Base-by-base conservation (phyloP, 768 basidiomycete genomes). In the Leccinum rimulosum region DNA sequence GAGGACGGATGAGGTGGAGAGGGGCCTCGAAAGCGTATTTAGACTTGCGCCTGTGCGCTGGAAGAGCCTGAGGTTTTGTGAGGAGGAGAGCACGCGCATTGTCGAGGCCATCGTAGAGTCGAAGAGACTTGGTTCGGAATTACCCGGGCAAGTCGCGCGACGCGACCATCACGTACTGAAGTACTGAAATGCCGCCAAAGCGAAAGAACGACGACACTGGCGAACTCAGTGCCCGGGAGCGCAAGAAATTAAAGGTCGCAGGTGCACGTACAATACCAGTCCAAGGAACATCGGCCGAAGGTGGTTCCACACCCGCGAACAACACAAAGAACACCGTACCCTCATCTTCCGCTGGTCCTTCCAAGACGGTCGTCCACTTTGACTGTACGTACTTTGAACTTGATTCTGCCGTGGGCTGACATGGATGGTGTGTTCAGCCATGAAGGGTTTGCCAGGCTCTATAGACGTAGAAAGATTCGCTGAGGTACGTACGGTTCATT, bases 391-490 rank as follows among this genome's bases (percentile, higher is more conserved):
- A 5, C n/a, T 35, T 28, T 22, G 12, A 4, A 27, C 1, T 17
- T 10, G 3, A 25, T 40, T 47, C 2, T 28, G 4, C 27, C 4
- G 12, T n/a, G 9, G 14, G 6, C 9, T 7, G 17, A 50, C 15
- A n/a, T 25, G 14, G 50, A 59, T 30, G 31, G 9, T 59, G 62
- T 52, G 33, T 48, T 10, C 48, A 89, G 88, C 82, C 52, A 75
- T 82, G 71, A 79, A 77, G 48, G 81, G 80, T 8, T 72, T 97
- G 17, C 92, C 93, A 3, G 79, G 81, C 30, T 79, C 86, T 1
- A 80, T 98, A 56, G 90, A 95, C 66, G 88, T 96, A 25, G 95
- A 96, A 69, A 87, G 83, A 68, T 96, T 98, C 71, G 83, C 88
- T 17, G 87, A 95, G 79, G 94, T 91, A 51, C 25, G 76, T 35